Conservation (phyloP, 495 filamentous ascomycete genomes). For the Annulohypoxylon stygium region DNA sequence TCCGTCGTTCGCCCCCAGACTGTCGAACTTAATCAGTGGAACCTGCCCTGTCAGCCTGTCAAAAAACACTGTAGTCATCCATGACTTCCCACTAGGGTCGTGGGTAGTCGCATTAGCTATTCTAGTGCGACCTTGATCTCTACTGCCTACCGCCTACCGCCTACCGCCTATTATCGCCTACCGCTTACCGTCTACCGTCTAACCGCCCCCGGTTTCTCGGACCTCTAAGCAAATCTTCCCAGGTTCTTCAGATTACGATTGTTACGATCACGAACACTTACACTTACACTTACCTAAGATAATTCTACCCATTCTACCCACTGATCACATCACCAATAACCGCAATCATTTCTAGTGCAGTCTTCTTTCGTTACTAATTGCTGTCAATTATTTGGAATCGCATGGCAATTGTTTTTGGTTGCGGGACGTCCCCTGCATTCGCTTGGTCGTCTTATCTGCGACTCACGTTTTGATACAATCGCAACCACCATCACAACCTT, state of each 20-base stretch:
- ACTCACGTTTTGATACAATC: slow-evolving; percentile 37
- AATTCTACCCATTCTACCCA: neutral
- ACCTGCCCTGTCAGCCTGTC: slow-evolving; percentile 7
- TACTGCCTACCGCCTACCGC: neutral
- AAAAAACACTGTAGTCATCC: neutral
- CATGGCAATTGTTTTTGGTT: slow-evolving; percentile 18
- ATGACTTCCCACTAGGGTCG: slow-evolving; percentile 12
- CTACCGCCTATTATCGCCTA: neutral
- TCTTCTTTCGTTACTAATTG: slow-evolving; percentile 3
- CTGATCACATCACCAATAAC: neutral
- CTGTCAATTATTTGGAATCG: slow-evolving; percentile 8
- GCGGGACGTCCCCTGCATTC: neutral
- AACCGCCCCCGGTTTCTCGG: too few relatives aligned
- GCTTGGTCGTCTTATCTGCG: slow-evolving; percentile 30
- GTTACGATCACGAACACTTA: neutral
- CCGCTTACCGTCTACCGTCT: too few relatives aligned
- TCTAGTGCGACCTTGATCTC: slow-evolving; percentile 29
- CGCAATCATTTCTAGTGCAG: neutral
- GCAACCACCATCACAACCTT: slow-evolving; percentile 24
- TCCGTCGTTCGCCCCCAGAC: neutral
- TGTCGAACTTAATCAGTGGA: slow-evolving; percentile 7
- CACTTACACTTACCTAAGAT: neutral
- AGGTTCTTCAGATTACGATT: neutral
- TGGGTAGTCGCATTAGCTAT: slow-evolving; percentile 18
- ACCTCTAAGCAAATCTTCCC: slow-evolving; percentile 3